phyloP scores from a whole-genome alignment of 176 grass and related monocot genomes.

The Phoenix dactylifera region DNA sequence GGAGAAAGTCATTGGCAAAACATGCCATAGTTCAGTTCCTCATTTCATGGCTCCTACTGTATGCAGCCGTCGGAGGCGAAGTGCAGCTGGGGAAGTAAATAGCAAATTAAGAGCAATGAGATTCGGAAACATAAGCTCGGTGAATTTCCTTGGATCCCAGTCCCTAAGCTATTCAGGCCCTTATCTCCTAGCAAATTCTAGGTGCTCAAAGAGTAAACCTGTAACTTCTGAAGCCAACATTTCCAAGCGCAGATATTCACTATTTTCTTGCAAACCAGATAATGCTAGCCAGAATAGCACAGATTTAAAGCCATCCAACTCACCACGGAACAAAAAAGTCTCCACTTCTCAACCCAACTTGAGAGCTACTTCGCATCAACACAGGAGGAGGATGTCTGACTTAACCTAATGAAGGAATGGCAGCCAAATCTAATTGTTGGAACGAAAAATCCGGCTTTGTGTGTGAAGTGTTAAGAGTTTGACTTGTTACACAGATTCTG shows the following conservation, averaged over 20 bases:
- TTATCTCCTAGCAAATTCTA: conserved; percentile 2
- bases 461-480: no score
- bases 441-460: no score
- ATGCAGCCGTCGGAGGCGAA: conserved; percentile 63
- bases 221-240: conserved; percentile 21
- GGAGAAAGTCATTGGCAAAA: conserved; percentile 23
- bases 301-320: conserved; percentile 39
- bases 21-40: conserved; percentile 26
- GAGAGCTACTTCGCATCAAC: conserved; percentile 43
- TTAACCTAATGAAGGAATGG: conserved; percentile 18
- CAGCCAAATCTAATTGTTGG: conserved; percentile 1
- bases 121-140: conserved; percentile 24
- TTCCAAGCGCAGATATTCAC: conserved; percentile 19
- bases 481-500: no score
- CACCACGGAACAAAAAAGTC: conserved; percentile 30
- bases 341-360: conserved; percentile 24
- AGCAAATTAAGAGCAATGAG: conserved; percentile 36
- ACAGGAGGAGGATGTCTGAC: conserved; percentile 73
- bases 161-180: conserved; percentile 37
- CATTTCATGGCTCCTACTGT: conserved; percentile 73
- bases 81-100: conserved; percentile 23
- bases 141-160: conserved; percentile 44
- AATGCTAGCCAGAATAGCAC: conserved; percentile 42
- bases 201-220: conserved; percentile 35
- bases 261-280: conserved; percentile 26